A percentile compares a stretch with the other conserved stretches of the same genome.
Conservation (phyloP, 2,329 filamentous ascomycete species). For the Sarocladiaceae sp. region DNA sequence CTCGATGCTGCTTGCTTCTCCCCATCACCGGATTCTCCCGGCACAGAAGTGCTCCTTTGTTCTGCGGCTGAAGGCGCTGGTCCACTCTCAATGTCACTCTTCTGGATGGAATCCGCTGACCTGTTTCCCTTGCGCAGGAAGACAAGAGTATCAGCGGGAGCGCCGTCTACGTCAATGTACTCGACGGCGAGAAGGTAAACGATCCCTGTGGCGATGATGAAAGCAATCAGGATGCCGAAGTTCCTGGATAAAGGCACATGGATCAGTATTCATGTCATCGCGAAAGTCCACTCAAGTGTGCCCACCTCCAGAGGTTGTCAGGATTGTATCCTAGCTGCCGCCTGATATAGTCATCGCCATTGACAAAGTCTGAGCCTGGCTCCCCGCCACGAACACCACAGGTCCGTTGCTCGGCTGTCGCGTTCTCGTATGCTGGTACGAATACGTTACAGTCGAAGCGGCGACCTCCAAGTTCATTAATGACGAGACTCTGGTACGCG, state of each 20-base stretch:
- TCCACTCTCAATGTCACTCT: not conserved
- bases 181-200: constrained; percentile 61
- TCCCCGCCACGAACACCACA: constrained; percentile 54
- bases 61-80: not conserved
- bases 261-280: too few species aligned
- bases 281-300: too few species aligned
- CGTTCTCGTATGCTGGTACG: constrained; percentile 19
- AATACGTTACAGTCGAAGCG: constrained; percentile 44
- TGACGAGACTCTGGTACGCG: constrained; percentile 60
- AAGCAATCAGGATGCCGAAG: constrained; percentile 58
- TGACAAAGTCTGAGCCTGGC: constrained; percentile 43
- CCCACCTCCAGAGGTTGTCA: constrained; percentile 52
- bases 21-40: not conserved
- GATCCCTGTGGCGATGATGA: constrained; percentile 53
- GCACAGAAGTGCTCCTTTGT: not conserved
- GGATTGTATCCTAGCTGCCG: constrained; percentile 50
- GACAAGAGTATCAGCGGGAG: constrained; percentile 69
- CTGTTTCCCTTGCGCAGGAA: constrained; percentile 23
- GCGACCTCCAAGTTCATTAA: constrained; percentile 58
- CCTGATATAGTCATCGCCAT: constrained; percentile 52
- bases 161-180: constrained; percentile 58
- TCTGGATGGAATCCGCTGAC: constrained; percentile 32
- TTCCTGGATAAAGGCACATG: constrained; percentile 35
- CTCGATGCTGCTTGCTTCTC: not conserved
- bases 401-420: constrained; percentile 34